Evolutionary conservation across 2,329 filamentous ascomycete species (phyloP).

Genomic region (Colletotrichum tanaceti): DNA sequence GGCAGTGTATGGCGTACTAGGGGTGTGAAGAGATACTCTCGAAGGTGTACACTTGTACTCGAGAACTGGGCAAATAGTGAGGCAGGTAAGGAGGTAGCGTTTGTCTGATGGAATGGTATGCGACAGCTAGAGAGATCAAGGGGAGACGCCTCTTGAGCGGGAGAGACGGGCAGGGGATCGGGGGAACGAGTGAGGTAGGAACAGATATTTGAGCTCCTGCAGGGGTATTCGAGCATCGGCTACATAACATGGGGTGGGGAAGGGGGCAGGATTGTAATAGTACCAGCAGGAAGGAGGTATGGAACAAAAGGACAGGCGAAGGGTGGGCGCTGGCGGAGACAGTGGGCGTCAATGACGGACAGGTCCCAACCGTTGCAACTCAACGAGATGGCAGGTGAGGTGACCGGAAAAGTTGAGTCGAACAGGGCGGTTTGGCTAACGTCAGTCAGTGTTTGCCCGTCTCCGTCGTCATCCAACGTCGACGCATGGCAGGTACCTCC

Average conservation of each 20-base stretch:
- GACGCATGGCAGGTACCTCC: not conserved
- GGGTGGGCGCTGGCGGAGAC: too few species aligned
- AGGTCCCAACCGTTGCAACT: conserved; percentile 25
- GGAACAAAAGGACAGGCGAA: not conserved
- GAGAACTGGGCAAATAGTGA: not conserved
- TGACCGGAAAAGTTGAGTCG: conserved; percentile 28
- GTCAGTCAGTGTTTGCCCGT: conserved; percentile 18
- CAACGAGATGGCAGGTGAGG: conserved; percentile 33
- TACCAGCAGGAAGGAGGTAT: not conserved
- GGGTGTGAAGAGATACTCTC: not conserved
- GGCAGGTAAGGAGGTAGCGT: not conserved
- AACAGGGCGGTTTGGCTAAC: conserved; percentile 23
- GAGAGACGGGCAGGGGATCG: conserved; percentile 3
- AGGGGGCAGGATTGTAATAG: conserved; percentile 13
- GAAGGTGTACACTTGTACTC: not conserved
- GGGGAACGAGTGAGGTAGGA: not conserved
- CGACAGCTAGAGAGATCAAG: conserved; percentile 19
- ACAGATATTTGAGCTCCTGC: conserved; percentile 17
- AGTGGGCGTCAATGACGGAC: conserved; percentile 29
- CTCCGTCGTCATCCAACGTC: not conserved
- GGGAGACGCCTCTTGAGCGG: conserved; percentile 12
- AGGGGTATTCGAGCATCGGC: not conserved
- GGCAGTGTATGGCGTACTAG: not conserved
- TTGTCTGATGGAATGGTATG: conserved; percentile 27
- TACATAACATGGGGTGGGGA: conserved; percentile 15